A percentile compares a stretch with the other conserved stretches of the same genome.
phyloP scores from a whole-genome alignment of 257 asterid species.

The Solanum tarijense region DNA sequence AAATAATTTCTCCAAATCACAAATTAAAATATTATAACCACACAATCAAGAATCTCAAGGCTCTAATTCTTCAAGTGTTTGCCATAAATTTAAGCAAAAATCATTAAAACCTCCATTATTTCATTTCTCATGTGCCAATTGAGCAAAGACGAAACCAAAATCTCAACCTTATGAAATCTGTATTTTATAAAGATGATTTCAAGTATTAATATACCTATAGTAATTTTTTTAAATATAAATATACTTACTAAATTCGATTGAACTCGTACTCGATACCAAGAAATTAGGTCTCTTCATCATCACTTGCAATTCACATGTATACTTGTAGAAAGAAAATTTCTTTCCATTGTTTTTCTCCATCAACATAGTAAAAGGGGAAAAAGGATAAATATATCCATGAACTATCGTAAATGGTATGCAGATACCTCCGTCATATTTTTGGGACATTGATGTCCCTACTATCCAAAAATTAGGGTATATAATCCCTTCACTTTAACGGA shows the following conservation, averaged over 20 bases:
- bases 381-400: too few relatives aligned
- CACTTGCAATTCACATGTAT: not conserved
- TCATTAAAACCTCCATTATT: not conserved
- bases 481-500: too few relatives aligned
- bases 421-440: too few relatives aligned
- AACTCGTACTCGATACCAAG: not conserved
- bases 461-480: too few relatives aligned
- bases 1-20: not conserved
- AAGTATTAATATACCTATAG: too few relatives aligned
- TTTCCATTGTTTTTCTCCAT: not conserved
- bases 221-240: too few relatives aligned
- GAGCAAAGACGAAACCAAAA: not conserved
- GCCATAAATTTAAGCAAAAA: not conserved
- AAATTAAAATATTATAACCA: not conserved
- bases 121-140: not conserved
- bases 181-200: not conserved
- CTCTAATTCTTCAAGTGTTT: not conserved
- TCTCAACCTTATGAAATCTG: not conserved
- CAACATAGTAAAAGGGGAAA: not conserved
- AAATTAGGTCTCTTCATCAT: not conserved
- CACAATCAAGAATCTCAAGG: not conserved
- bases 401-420: too few relatives aligned
- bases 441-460: too few relatives aligned
- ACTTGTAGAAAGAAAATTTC: not conserved
- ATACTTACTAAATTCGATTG: too few relatives aligned